Conservation (phyloP, 2,329 filamentous ascomycete genomes). For the Aureobasidium leucospermi region DNA sequence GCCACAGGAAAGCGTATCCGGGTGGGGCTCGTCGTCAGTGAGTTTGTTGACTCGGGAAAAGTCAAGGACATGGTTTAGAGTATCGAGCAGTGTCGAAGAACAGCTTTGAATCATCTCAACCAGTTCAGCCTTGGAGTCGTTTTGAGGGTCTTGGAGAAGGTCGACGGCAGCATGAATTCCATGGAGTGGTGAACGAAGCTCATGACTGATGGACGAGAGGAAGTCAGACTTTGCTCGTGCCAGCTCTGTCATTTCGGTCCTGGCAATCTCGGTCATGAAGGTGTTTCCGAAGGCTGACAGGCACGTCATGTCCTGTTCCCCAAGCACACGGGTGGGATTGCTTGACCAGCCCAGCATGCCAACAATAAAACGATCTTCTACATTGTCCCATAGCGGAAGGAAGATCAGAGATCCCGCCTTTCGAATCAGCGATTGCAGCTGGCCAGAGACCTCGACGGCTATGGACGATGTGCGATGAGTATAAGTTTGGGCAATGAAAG, state of each 20-base stretch:
- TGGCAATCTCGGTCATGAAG: constrained; percentile 50
- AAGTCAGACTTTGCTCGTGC: constrained; percentile 33
- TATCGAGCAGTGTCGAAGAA: constrained; percentile 39
- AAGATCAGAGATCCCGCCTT: constrained; percentile 36
- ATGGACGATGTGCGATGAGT: background rate
- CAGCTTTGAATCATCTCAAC: constrained; percentile 40
- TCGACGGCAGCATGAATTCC: constrained; percentile 26
- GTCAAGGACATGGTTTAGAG: constrained; percentile 21
- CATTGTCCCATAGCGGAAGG: constrained; percentile 42
- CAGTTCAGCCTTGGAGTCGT: constrained; percentile 31
- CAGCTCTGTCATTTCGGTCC: constrained; percentile 38
- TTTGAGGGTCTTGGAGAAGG: constrained; percentile 35
- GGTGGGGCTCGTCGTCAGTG: background rate
- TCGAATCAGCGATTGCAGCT: background rate
- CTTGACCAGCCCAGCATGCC: constrained; percentile 37
- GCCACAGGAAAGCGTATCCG: background rate
- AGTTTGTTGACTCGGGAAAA: constrained; percentile 17
- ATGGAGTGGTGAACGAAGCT: constrained; percentile 25
- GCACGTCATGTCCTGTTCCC: constrained; percentile 5
- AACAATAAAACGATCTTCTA: constrained; percentile 34
- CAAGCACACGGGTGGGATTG: constrained; percentile 29
- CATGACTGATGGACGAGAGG: constrained; percentile 35
- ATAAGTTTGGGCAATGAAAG: background rate
- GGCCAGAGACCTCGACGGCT: background rate
- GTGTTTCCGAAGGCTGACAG: constrained; percentile 44